Conservation (phyloP, 768 basidiomycete genomes). For the Pulveroboletus sp. region DNA sequence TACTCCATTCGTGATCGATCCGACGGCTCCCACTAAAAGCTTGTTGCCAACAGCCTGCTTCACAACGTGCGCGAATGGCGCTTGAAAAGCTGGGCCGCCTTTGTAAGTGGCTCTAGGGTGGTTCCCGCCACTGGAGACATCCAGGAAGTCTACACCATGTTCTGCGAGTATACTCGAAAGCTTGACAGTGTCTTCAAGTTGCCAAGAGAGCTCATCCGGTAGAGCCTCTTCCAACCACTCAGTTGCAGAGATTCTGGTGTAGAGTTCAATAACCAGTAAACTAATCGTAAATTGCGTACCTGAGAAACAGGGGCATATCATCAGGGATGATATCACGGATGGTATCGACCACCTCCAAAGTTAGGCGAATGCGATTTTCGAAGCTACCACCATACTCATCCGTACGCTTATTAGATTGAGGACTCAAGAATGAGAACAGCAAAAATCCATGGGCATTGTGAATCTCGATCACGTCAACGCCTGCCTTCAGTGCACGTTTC, state of each 20-base stretch:
- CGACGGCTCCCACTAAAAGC: conserved; percentile 30
- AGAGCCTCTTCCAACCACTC: conserved; percentile 65
- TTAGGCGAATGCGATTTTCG: conserved; percentile 62
- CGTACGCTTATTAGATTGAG: conserved; percentile 54
- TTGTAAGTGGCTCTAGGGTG: conserved; percentile 34
- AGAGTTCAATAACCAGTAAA: not conserved
- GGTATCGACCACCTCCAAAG: too few relatives aligned
- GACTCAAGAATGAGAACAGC: conserved; percentile 53
- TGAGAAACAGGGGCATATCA: conserved; percentile 65
- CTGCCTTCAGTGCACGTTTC: conserved; percentile 51
- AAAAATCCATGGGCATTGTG: conserved; percentile 65
- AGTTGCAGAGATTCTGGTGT: conserved; percentile 52
- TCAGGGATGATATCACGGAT: too few relatives aligned
- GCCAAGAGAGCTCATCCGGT: conserved; percentile 63
- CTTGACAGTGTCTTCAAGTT: conserved; percentile 59
- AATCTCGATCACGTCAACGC: conserved; percentile 56
- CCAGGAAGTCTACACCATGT: conserved; percentile 71
- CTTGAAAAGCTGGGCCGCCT: conserved; percentile 42
- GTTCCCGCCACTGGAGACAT: conserved; percentile 65
- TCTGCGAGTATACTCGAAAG: conserved; percentile 55
- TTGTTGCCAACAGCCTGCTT: conserved; percentile 42
- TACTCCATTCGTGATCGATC: conserved; percentile 31
- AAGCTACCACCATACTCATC: conserved; percentile 70
- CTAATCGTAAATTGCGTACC: conserved; percentile 35
- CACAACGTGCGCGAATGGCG: conserved; percentile 51